A percentile compares a stretch with the other conserved stretches of the same genome.
These are phyloP conservation scores for Lipomyces oligophaga DNA, from an alignment of 805 yeast species.

Conservation along the genomic window DNA sequence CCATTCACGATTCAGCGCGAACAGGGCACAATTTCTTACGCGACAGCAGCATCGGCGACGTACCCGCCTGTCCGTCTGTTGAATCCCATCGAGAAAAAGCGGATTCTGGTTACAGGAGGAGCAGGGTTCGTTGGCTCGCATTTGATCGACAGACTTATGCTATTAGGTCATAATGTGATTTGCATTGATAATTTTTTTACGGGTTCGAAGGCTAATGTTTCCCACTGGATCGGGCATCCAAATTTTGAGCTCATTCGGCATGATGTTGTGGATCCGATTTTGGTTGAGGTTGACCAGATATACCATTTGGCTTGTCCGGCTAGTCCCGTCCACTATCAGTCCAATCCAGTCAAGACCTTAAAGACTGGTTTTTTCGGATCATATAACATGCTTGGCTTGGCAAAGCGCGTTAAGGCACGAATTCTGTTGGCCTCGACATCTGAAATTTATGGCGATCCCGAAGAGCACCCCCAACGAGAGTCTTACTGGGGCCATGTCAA, in stretches of 20 bases:
- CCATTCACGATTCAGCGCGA: conserved; percentile 20
- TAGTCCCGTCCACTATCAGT: conserved; percentile 34
- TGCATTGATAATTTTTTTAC: conserved; percentile 34
- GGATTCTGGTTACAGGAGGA: conserved; percentile 34
- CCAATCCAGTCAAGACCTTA: conserved; percentile 33
- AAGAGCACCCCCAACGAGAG: conserved; percentile 33
- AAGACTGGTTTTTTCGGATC: conserved; percentile 35
- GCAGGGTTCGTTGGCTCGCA: conserved; percentile 35
- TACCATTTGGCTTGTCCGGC: conserved; percentile 35
- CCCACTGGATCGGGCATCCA: conserved; percentile 35
- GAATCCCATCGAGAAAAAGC: conserved; percentile 32
- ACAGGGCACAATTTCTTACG: conserved; percentile 18
- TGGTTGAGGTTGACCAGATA: conserved; percentile 34
- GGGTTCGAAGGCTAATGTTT: conserved; percentile 32
- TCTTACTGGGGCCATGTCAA: conserved; percentile 34
- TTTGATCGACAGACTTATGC: conserved; percentile 33
- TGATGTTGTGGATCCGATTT: conserved; percentile 33
- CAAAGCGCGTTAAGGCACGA: conserved; percentile 35
- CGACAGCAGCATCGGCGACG: conserved; percentile 17
- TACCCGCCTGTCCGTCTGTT: conserved; percentile 31
- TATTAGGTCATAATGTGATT: conserved; percentile 33
- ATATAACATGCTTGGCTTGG: conserved; percentile 34
- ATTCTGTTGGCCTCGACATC: conserved; percentile 33
- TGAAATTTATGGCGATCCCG: conserved; percentile 35
- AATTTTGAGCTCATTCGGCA: conserved; percentile 34